A percentile compares a stretch with the other conserved stretches of the same genome.
Evolutionary conservation across 306 rosid species (phyloP).

Genomic region (Prunus salicina): DNA sequence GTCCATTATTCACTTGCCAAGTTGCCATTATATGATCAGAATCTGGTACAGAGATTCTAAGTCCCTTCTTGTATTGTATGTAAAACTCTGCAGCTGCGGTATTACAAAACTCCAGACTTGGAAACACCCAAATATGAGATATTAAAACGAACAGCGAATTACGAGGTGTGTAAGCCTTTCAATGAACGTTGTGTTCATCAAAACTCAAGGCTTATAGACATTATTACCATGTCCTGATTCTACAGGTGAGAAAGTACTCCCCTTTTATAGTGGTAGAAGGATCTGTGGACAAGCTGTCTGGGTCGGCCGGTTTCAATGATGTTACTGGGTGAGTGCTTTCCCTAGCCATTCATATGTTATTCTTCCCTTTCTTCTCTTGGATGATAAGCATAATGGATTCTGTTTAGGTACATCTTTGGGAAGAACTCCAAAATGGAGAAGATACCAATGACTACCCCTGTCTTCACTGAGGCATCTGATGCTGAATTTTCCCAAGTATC

Average conservation of each 20-base stretch:
- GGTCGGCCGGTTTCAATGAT: conserved; percentile 71
- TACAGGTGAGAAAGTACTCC: conserved; percentile 72
- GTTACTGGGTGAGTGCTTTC: conserved; percentile 69
- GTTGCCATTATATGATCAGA: background rate
- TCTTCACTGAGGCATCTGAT: conserved; percentile 75
- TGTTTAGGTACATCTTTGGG: conserved; percentile 75
- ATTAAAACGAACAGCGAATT: conserved; percentile 62
- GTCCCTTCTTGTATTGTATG: background rate
- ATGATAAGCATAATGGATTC: conserved; percentile 11
- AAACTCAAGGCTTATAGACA: background rate
- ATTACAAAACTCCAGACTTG: conserved; percentile 84
- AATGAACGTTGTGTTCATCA: background rate
- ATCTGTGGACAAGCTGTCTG: conserved; percentile 74
- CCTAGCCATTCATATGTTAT: background rate
- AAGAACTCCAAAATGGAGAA: conserved; percentile 74
- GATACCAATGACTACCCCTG: conserved; percentile 96
- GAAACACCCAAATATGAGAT: conserved; percentile 80
- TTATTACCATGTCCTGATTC: conserved; percentile 2
- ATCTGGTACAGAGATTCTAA: background rate
- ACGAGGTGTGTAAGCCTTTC: conserved; percentile 56
- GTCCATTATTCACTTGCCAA: background rate
- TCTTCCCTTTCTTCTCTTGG: background rate
- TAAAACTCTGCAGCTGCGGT: conserved; percentile 55
- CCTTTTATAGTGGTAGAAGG: conserved; percentile 78
- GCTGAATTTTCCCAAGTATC: conserved; percentile 54